A percentile compares a stretch with the other conserved stretches of the same genome.
phyloP scores from a whole-genome alignment of 352 stramenopile species.

The Phytophthora hybrid region DNA sequence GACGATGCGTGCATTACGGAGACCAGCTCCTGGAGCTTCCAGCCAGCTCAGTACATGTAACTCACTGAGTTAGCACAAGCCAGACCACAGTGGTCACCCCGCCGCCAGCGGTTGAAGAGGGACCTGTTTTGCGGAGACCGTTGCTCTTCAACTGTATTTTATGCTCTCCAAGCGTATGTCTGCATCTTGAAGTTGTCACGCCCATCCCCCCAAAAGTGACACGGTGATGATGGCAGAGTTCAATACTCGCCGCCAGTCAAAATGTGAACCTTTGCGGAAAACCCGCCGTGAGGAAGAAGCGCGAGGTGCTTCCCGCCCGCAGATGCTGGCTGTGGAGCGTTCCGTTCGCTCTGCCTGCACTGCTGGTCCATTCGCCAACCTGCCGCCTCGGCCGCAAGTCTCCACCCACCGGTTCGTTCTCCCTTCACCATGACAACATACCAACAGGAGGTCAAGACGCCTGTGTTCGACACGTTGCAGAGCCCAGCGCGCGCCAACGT shows the following conservation, averaged over 20 bases:
- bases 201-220: slow-evolving; percentile 16
- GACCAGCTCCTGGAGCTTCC: too few relatives aligned
- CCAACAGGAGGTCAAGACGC: slow-evolving; percentile 39
- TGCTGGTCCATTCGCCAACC: slow-evolving; percentile 32
- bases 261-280: slow-evolving; percentile 9
- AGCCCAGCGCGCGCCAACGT: slow-evolving; percentile 31
- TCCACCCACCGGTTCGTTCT: background rate
- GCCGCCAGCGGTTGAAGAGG: background rate
- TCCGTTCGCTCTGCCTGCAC: background rate
- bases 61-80: background rate
- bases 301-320: slow-evolving; percentile 15
- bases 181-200: slow-evolving; percentile 19
- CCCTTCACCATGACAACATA: slow-evolving; percentile 29
- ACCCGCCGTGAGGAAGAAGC: slow-evolving; percentile 34
- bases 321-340: background rate
- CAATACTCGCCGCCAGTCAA: slow-evolving; percentile 11
- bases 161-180: slow-evolving; percentile 15
- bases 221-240: slow-evolving; percentile 28
- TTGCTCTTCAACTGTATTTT: background rate
- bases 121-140: background rate
- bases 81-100: background rate
- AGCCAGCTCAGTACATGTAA: background rate
- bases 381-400: slow-evolving; percentile 30
- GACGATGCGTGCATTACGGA: background rate
- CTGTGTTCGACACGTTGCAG: slow-evolving; percentile 37